phyloP scores from a whole-genome alignment of 1,284 basidiomycete genomes.

The Austroboletus niveus region DNA sequence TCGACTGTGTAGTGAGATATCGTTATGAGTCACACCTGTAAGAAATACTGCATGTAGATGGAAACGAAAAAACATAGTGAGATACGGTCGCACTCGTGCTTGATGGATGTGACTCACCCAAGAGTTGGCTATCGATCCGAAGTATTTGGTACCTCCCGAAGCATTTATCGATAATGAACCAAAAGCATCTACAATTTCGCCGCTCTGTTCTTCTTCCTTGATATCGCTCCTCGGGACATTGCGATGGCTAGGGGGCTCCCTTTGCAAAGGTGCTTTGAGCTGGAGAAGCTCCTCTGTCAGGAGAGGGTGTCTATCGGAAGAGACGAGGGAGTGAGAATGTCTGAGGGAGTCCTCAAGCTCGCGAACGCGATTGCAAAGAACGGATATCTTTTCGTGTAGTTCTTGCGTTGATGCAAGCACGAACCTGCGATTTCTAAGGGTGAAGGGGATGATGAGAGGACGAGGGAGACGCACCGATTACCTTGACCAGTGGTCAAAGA shows the following conservation, averaged over 20 bases:
- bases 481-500: slow-evolving; percentile 78
- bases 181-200: slow-evolving; percentile 76
- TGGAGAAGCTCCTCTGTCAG: slow-evolving; percentile 66
- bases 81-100: neutral
- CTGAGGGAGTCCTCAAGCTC: slow-evolving; percentile 75
- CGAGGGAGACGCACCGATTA: slow-evolving; percentile 53
- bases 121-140: slow-evolving; percentile 73
- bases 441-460: neutral
- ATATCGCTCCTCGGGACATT: slow-evolving; percentile 24
- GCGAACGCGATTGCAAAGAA: slow-evolving; percentile 69
- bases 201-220: slow-evolving; percentile 61
- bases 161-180: slow-evolving; percentile 69
- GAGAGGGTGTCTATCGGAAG: slow-evolving; percentile 63
- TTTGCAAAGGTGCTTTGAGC: slow-evolving; percentile 70
- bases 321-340: slow-evolving; percentile 54
- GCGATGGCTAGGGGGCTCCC: slow-evolving; percentile 43
- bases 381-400: slow-evolving; percentile 76
- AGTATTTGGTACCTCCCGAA: slow-evolving; percentile 69
- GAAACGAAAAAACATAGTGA: neutral
- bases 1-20: slow-evolving; percentile 3
- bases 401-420: slow-evolving; percentile 80
- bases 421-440: slow-evolving; percentile 46
- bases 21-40: slow-evolving; percentile 48
- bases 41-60: slow-evolving; percentile 53
- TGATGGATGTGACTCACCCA: slow-evolving; percentile 44